Evolutionary conservation across 768 basidiomycete species (phyloP).

Genomic region (Coprinopsis strossmayeri): DNA sequence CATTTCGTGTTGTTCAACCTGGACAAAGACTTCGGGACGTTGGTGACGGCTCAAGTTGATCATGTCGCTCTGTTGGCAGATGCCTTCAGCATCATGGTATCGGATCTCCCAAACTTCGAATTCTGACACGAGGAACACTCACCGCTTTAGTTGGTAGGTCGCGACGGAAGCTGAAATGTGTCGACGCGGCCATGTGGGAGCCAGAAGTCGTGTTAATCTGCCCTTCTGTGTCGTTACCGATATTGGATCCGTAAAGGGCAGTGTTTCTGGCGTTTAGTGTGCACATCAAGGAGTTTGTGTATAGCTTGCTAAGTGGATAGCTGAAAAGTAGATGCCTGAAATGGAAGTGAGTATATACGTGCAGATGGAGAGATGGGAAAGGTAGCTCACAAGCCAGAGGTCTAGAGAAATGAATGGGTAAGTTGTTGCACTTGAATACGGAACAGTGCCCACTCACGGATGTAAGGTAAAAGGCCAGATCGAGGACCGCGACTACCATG

Average conservation of each 20-base stretch:
- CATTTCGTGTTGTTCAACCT: neutral
- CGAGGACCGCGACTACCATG: neutral
- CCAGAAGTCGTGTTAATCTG: neutral
- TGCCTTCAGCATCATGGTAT: too few relatives aligned
- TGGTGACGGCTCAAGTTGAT: neutral
- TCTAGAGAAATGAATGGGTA: neutral
- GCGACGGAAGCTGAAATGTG: neutral
- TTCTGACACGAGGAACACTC: neutral
- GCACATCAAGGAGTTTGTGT: neutral
- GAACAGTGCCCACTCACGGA: neutral
- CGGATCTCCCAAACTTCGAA: neutral
- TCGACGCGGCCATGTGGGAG: neutral
- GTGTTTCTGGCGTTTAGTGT: neutral
- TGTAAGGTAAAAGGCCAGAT: neutral
- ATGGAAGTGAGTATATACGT: neutral
- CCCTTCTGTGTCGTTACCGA: neutral
- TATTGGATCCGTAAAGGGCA: neutral
- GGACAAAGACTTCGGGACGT: neutral
- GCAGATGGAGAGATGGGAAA: neutral
- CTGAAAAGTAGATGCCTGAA: slow-evolving; percentile 1
- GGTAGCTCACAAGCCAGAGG: neutral
- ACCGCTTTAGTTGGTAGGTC: neutral
- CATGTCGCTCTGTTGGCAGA: neutral
- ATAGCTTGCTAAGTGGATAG: slow-evolving; percentile 1
- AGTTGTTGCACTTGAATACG: neutral